Evolutionary conservation across 345 rosid species (phyloP).

Genomic region (Populus euphratica): DNA sequence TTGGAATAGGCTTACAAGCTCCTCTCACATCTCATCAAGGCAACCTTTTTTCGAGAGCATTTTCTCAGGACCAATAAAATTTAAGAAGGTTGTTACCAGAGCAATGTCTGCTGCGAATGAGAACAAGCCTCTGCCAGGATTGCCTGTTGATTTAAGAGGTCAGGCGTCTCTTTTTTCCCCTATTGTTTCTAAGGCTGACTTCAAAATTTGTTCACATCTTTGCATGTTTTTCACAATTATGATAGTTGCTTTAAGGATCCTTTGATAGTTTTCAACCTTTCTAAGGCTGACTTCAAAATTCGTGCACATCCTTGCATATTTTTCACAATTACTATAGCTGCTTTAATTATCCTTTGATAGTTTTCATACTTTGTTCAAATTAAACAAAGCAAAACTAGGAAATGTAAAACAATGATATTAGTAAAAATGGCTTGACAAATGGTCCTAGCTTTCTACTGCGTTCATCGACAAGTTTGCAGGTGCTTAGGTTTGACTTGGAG

Average conservation of each 20-base stretch:
- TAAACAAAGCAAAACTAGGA: not conserved
- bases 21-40: slow-evolving; percentile 34
- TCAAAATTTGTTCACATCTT: not conserved
- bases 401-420: not conserved
- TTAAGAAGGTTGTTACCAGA: slow-evolving; percentile 23
- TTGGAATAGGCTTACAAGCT: slow-evolving; percentile 36
- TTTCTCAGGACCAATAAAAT: slow-evolving; percentile 17
- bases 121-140: slow-evolving; percentile 38
- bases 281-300: too few species aligned
- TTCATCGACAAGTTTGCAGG: not conserved
- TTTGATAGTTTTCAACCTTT: not conserved
- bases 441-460: not conserved
- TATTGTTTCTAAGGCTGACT: too few species aligned
- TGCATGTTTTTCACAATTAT: not conserved
- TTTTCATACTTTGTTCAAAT: not conserved
- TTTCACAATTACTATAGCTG: not conserved
- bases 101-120: slow-evolving; percentile 35
- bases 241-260: not conserved
- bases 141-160: slow-evolving; percentile 62
- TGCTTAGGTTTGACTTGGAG: not conserved
- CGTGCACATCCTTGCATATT: not conserved
- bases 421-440: not conserved
- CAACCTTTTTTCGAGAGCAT: slow-evolving; percentile 23
- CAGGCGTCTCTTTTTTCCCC: not conserved
- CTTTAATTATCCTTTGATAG: not conserved